Conservation (phyloP, 139 green algal species). For the Asterochloris erici region DNA sequence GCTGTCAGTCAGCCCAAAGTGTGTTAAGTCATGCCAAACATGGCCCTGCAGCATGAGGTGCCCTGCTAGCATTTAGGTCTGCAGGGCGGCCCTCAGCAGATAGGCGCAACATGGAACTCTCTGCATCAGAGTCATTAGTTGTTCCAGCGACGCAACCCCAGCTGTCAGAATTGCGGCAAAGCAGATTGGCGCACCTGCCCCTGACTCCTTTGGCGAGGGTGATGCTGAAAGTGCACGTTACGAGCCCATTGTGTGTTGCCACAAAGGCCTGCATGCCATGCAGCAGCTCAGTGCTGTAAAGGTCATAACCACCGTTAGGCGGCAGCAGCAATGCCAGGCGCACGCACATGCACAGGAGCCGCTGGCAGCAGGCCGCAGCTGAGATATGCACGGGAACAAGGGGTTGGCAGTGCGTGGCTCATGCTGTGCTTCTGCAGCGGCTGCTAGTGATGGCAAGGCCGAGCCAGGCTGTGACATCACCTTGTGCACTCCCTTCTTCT, state of each 20-base stretch:
- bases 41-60: too few species aligned
- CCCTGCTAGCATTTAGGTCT: too few species aligned
- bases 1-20: too few species aligned
- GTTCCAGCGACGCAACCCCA: too few species aligned
- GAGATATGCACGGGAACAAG: too few species aligned
- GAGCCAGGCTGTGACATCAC: conserved; percentile 1
- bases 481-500: conserved; percentile 68
- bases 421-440: neutral
- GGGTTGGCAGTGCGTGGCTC: neutral
- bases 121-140: too few species aligned
- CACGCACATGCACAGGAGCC: neutral
- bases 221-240: conserved; percentile 25
- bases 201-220: conserved; percentile 57
- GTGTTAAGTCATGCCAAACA: too few species aligned
- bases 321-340: neutral
- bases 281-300: neutral
- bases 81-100: too few species aligned
- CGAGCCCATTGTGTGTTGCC: conserved; percentile 36
- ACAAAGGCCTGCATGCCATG: conserved; percentile 39
- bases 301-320: neutral
- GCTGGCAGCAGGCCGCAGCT: neutral
- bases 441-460: neutral
- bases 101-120: too few species aligned
- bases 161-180: neutral
- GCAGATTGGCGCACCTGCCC: conserved; percentile 19